Evolutionary conservation across 345 rosid species (phyloP).

Genomic region (Eucalyptus victrix): DNA sequence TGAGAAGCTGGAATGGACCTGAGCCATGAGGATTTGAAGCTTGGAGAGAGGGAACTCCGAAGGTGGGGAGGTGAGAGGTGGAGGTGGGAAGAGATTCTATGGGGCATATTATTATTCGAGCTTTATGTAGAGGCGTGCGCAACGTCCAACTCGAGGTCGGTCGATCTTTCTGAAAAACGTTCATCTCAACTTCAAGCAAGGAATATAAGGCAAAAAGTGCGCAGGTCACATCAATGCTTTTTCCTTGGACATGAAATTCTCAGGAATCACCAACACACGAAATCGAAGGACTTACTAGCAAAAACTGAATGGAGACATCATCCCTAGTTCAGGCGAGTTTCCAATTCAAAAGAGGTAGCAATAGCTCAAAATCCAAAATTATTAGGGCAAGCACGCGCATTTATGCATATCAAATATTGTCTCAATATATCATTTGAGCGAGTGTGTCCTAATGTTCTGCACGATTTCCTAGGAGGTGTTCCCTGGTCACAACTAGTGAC

Average conservation of each 20-base stretch:
- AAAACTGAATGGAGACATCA: not conserved
- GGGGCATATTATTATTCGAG: not conserved
- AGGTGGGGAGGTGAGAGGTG: not conserved
- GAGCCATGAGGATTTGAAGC: not conserved
- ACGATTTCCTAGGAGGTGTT: not conserved
- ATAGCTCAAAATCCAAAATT: not conserved
- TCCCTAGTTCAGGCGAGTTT: not conserved
- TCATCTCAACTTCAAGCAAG: not conserved
- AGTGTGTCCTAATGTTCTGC: not conserved
- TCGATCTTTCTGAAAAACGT: not conserved
- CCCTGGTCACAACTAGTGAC: not conserved
- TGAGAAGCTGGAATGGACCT: not conserved
- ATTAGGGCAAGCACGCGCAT: fast-evolving
- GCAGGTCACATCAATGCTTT: not conserved
- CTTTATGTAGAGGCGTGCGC: not conserved
- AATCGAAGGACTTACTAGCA: not conserved
- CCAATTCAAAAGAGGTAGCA: not conserved
- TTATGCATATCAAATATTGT: not conserved
- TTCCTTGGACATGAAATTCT: not conserved
- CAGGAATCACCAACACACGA: not conserved
- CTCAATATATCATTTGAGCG: not conserved
- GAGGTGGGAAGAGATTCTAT: not conserved
- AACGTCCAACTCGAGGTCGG: not conserved
- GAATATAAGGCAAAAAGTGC: not conserved
- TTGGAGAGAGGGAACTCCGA: not conserved